Conservation (phyloP, 495 filamentous ascomycete species). For the Penicillium robsamsonii region DNA sequence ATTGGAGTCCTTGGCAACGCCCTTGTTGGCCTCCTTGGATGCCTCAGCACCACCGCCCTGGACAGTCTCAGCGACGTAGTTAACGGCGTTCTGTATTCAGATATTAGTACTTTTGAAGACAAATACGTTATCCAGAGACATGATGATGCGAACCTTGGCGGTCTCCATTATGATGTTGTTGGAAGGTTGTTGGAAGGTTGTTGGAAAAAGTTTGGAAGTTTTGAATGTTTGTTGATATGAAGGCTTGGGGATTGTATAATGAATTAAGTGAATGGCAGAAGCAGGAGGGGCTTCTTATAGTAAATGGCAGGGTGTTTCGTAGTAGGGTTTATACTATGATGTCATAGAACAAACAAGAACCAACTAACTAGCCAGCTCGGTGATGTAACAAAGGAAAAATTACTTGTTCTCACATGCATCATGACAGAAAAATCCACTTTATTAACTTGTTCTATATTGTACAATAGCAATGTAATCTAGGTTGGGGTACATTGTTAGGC, state of each 20-base stretch:
- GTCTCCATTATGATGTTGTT: conserved; percentile 20
- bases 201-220: not conserved
- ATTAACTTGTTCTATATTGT: not conserved
- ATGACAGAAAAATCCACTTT: not conserved
- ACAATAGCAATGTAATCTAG: not conserved
- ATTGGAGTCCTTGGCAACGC: conserved; percentile 22
- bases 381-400: not conserved
- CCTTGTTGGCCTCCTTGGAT: conserved; percentile 27
- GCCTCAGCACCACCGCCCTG: conserved; percentile 21
- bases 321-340: not conserved
- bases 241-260: not conserved
- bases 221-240: not conserved
- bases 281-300: conserved; percentile 3
- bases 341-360: not conserved
- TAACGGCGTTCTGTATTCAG: conserved; percentile 14
- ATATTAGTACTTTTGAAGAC: conserved; percentile 1
- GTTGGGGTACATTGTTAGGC: not conserved
- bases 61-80: conserved; percentile 25
- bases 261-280: not conserved
- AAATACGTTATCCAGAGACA: not conserved
- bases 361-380: not conserved
- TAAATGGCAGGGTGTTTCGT: not conserved
- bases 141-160: conserved; percentile 14
- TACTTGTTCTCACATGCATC: not conserved
- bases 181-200: not conserved